phyloP scores from a whole-genome alignment of 306 rosid species.

The Morella rubra region DNA sequence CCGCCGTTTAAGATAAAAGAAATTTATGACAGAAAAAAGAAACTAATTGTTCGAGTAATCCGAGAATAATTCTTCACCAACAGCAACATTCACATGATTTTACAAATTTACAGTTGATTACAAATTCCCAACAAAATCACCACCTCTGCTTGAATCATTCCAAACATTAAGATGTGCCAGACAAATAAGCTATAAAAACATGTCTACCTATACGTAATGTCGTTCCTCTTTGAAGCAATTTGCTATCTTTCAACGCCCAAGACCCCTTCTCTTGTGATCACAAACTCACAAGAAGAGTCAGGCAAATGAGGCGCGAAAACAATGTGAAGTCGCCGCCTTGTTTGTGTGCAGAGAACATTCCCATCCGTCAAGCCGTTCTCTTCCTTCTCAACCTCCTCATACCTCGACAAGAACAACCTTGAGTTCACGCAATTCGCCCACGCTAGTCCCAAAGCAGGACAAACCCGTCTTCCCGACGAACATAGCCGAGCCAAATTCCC shows the following conservation, averaged over 20 bases:
- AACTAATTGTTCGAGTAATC: too few species aligned
- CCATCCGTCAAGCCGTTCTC: constrained; percentile 12
- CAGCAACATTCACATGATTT: too few species aligned
- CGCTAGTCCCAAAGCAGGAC: constrained; percentile 77
- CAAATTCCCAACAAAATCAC: too few species aligned
- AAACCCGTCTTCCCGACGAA: constrained; percentile 70
- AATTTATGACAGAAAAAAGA: too few species aligned
- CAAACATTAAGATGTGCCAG: too few species aligned
- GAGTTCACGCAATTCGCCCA: constrained; percentile 93
- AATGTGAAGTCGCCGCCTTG: constrained; percentile 54
- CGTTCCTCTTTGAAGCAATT: constrained; percentile 1
- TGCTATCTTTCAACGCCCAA: constrained; percentile 34
- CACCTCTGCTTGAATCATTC: too few species aligned
- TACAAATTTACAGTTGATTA: too few species aligned
- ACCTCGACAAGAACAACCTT: constrained; percentile 65
- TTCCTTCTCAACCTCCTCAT: constrained; percentile 38
- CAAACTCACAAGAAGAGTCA: constrained; percentile 41
- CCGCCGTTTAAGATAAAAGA: too few species aligned
- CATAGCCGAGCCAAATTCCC: constrained; percentile 52
- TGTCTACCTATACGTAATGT: too few species aligned
- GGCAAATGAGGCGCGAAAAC: constrained; percentile 90
- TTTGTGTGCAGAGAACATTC: constrained; percentile 17
- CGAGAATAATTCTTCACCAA: too few species aligned
- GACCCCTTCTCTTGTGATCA: constrained; percentile 41
- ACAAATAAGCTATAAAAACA: too few species aligned